These are phyloP conservation scores for Zostera marina DNA, from an alignment of 116 monocot genomes.

Conservation along the genomic window DNA sequence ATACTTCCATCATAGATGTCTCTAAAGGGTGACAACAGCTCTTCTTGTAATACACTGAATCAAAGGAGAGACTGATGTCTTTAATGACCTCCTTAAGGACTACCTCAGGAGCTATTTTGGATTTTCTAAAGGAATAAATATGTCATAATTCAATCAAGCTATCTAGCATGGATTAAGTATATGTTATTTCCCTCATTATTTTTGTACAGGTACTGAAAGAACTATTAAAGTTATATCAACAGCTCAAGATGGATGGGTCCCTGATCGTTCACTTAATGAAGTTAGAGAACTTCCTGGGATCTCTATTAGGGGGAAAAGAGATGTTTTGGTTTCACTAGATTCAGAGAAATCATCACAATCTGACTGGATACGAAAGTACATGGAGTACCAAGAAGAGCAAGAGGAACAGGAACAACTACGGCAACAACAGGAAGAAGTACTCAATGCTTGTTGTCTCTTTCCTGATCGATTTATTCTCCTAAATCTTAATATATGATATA, in stretches of 20 bases:
- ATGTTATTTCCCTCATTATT: background rate
- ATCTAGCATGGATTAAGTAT: background rate
- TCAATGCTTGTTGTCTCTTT: background rate
- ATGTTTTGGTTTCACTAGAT: constrained; percentile 33
- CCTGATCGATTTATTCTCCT: background rate
- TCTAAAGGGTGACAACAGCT: too few relatives aligned
- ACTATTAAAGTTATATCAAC: constrained; percentile 60
- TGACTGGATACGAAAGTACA: constrained; percentile 75
- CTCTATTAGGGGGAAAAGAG: constrained; percentile 23
- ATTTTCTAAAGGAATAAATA: too few relatives aligned
- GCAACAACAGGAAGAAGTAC: constrained; percentile 39
- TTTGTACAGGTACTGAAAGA: constrained; percentile 17
- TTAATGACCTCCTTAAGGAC: too few relatives aligned
- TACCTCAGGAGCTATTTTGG: too few relatives aligned
- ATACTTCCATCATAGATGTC: too few relatives aligned
- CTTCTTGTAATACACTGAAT: too few relatives aligned
- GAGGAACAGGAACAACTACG: constrained; percentile 28
- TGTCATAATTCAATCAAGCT: background rate
- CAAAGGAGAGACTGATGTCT: too few relatives aligned
- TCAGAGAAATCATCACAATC: constrained; percentile 53
- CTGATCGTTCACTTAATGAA: constrained; percentile 27
- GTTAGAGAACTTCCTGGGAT: constrained; percentile 13
- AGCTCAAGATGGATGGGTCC: constrained; percentile 56
- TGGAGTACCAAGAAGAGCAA: constrained; percentile 54
- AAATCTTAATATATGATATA: too few relatives aligned